phyloP scores from a whole-genome alignment of 225 moss, liverwort and hornwort species.

The Polytrichum commune region DNA sequence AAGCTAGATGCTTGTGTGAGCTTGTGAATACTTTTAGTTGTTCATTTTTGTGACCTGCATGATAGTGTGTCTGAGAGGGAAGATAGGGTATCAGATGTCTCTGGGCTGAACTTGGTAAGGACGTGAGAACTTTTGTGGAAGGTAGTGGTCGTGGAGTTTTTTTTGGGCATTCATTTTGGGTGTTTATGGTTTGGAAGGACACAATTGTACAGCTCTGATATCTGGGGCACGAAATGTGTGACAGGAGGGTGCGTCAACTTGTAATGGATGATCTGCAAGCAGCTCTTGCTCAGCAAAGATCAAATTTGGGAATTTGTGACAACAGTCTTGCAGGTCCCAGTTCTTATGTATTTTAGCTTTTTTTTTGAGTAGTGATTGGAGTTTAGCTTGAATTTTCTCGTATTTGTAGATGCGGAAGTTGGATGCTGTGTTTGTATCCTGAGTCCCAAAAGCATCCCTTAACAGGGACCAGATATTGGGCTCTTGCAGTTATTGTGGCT shows the following conservation, averaged over 20 bases:
- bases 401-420: neutral
- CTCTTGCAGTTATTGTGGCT: constrained; percentile 79
- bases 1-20: constrained; percentile 43
- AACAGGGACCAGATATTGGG: constrained; percentile 3
- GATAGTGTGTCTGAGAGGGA: too few species aligned
- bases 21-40: neutral
- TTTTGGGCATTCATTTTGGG: constrained; percentile 4
- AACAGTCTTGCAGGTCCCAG: constrained; percentile 69
- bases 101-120: too few species aligned
- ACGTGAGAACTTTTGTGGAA: neutral
- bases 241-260: constrained; percentile 91
- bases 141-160: neutral
- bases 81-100: too few species aligned
- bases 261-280: constrained; percentile 69
- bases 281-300: constrained; percentile 68
- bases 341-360: neutral
- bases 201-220: constrained; percentile 21
- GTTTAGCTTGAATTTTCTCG: neutral
- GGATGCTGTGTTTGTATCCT: neutral
- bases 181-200: neutral
- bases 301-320: constrained; percentile 37
- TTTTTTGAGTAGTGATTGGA: neutral
- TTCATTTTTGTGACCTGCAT: neutral
- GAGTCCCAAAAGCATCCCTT: neutral
- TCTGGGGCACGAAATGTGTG: constrained; percentile 30